Evolutionary conservation across 1,139 yeast species (phyloP).

Genomic region (Geotrichum aggregatum): DNA sequence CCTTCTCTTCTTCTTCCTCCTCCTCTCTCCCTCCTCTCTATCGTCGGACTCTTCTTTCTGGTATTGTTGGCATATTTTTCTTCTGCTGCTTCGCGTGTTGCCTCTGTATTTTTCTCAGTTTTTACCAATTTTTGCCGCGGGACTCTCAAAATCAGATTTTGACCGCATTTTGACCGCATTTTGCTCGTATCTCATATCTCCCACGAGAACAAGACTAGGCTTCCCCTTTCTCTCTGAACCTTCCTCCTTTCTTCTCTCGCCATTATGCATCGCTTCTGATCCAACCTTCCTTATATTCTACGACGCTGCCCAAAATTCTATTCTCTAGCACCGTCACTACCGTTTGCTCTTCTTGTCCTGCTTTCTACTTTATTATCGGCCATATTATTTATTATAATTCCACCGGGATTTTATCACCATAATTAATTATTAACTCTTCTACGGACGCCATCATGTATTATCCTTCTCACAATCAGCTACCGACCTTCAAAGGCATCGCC

Average conservation of each 20-base stretch:
- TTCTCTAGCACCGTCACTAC: neutral
- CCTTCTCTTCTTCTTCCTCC: conserved; percentile 27
- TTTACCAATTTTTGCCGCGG: too few species aligned
- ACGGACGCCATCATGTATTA: conserved; percentile 1
- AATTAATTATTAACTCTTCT: neutral
- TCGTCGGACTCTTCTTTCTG: conserved; percentile 28
- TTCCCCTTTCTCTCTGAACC: too few species aligned
- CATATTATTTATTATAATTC: neutral
- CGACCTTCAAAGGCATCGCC: conserved; percentile 12
- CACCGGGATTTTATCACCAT: neutral
- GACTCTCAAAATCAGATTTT: neutral
- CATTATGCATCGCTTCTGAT: too few species aligned
- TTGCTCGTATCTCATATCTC: too few species aligned
- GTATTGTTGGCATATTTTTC: conserved; percentile 5
- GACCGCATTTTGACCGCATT: too few species aligned
- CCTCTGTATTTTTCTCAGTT: neutral
- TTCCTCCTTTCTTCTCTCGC: neutral
- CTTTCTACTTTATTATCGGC: neutral
- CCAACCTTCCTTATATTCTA: neutral
- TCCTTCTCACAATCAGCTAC: conserved; percentile 7
- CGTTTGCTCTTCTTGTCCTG: neutral
- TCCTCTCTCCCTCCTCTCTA: conserved; percentile 26
- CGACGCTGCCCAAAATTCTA: too few species aligned
- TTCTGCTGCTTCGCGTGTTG: neutral
- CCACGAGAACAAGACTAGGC: too few species aligned